Base-by-base conservation (phyloP, 1,284 basidiomycete genomes). In the Mycena citricolor region DNA sequence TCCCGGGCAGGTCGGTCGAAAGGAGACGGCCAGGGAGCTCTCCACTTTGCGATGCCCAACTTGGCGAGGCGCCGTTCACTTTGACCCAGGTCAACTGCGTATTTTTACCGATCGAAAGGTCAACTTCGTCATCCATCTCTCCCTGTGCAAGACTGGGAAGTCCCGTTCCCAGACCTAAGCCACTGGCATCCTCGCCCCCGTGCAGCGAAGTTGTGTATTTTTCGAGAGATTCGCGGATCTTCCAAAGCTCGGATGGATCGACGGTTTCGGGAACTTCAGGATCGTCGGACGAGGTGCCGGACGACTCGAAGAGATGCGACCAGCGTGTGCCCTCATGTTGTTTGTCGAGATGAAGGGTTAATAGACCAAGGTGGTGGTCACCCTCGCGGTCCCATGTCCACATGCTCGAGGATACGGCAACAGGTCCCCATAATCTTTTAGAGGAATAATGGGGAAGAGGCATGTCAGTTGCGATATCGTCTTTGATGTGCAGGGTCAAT, bases 341-440 rank as follows among this genome's bases (percentile, higher is more conserved):
- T 63, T 97, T 95, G 62, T 91, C 85, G 32, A 97, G 71, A 56
- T 94, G 86, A n/a, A 95, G 64, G 1, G 86, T 81, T 48, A 97
- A 73, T 37, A 90, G 57, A 8, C 85, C 83, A 51, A 78, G 84
- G 1, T 76, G 60, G 40, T 75, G 69, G 39, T 82, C 79, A 5
- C 79, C 85, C 52, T 84, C 80, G 16, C 79, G 76, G 57, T 94
- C 90, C 78, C 83, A 94, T 1, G 90, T 94, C 90, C 90, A 97
- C 55, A 90, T 81, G 57, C 87, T 88, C 10, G 82, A 74, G 2
- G 79, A 74, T 0, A 81, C 67, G 39, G 79, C 78, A 52, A 95
- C 83, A 5, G 67, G 67, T 49, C 81, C 87, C 92, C 91, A 97
- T 4, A 92, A 74, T 19, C 67, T 64, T 56, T 83, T 80, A 17